phyloP scores from a whole-genome alignment of 1,139 yeast species.

The Lodderomyces orthopsilosis region DNA sequence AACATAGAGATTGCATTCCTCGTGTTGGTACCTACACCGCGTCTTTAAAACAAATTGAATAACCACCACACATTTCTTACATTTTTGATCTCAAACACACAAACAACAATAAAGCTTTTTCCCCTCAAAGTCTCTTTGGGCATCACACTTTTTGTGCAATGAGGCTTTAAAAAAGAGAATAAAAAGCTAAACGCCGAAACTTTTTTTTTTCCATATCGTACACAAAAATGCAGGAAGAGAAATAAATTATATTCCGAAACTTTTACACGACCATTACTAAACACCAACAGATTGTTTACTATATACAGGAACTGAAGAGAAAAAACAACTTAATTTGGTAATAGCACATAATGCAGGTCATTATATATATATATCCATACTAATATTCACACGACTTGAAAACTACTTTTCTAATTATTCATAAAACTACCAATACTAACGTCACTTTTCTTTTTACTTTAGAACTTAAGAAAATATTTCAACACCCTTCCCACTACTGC shows the following conservation, averaged over 20 bases:
- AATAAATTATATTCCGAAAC: neutral
- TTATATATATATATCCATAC: neutral
- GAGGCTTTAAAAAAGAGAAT: neutral
- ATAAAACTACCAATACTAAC: slow-evolving; percentile 5
- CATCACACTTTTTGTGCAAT: slow-evolving; percentile 1
- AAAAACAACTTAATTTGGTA: neutral
- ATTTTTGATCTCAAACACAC: too few species aligned
- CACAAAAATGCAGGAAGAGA: neutral
- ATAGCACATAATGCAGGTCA: neutral
- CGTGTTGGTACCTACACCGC: too few species aligned
- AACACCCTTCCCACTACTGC: slow-evolving; percentile 9
- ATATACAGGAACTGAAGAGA: neutral
- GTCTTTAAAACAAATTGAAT: too few species aligned
- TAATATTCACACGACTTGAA: slow-evolving; percentile 8
- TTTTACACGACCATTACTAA: slow-evolving; percentile 2
- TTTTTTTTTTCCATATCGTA: too few species aligned
- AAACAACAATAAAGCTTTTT: too few species aligned
- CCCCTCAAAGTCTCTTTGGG: neutral
- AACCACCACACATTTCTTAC: too few species aligned
- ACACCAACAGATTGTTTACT: too few species aligned
- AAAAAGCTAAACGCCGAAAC: neutral
- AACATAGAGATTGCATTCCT: too few species aligned
- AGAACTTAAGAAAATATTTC: slow-evolving; percentile 12
- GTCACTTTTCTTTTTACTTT: slow-evolving; percentile 3
- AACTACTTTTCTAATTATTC: slow-evolving; percentile 4